Conservation (phyloP, 2,329 filamentous ascomycete species). For the Pseudopyrenochaeta lycopersici region DNA sequence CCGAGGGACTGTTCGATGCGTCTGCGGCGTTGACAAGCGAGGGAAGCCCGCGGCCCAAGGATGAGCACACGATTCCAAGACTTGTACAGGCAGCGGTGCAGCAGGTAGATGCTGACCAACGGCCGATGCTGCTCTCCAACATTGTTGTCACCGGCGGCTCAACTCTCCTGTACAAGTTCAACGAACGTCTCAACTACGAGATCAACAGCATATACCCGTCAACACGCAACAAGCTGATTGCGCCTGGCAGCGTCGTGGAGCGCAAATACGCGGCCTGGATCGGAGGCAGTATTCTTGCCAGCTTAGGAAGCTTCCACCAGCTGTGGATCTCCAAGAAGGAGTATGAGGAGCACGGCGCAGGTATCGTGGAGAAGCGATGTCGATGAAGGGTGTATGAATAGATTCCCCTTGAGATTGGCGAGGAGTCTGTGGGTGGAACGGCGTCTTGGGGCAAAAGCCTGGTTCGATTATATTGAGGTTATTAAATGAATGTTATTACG, state of each 20-base stretch:
- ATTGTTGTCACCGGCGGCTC: conserved; percentile 92
- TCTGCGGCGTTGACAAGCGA: conserved; percentile 70
- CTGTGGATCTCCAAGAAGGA: conserved; percentile 99
- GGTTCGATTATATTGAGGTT: conserved; percentile 1
- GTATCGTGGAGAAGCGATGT: conserved; percentile 95
- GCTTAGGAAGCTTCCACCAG: conserved; percentile 96
- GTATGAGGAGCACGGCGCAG: conserved; percentile 92
- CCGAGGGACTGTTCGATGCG: conserved; percentile 92
- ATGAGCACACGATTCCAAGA: conserved; percentile 82
- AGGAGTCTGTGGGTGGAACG: neutral
- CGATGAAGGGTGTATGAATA: conserved; percentile 67
- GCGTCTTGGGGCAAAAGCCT: conserved; percentile 5
- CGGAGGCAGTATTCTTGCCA: conserved; percentile 93
- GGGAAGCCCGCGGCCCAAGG: conserved; percentile 65
- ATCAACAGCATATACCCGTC: conserved; percentile 83
- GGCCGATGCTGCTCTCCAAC: conserved; percentile 83
- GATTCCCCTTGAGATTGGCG: neutral
- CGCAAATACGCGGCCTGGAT: conserved; percentile 94
- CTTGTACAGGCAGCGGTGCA: conserved; percentile 80
- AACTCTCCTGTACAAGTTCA: conserved; percentile 88
- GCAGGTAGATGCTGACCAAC: conserved; percentile 87
- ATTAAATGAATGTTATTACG: neutral
- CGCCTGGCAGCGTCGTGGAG: conserved; percentile 86
- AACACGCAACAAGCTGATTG: conserved; percentile 86
- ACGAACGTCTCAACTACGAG: conserved; percentile 87